Conservation (phyloP, 495 filamentous ascomycete genomes). For the Penicillium pulvis region DNA sequence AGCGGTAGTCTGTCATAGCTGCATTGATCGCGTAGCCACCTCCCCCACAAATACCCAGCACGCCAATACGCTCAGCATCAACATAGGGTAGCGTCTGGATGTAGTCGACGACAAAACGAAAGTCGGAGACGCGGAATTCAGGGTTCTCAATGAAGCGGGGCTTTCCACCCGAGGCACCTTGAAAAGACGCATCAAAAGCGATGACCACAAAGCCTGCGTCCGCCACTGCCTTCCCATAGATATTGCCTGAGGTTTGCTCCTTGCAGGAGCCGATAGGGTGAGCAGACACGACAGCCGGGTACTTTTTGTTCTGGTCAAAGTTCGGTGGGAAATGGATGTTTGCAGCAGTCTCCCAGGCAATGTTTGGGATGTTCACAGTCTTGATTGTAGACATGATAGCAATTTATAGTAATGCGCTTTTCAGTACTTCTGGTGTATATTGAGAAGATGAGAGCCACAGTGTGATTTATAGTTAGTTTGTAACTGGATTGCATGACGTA, state of each 20-base stretch:
- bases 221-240: conserved; percentile 33
- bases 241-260: conserved; percentile 37
- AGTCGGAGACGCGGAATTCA: conserved; percentile 34
- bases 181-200: conserved; percentile 38
- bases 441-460: too few relatives aligned
- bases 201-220: conserved; percentile 36
- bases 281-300: conserved; percentile 22
- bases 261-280: conserved; percentile 39
- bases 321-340: conserved; percentile 23
- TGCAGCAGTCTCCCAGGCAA: conserved; percentile 23
- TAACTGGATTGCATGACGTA: too few relatives aligned
- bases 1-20: conserved; percentile 36
- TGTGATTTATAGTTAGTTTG: too few relatives aligned
- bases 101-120: conserved; percentile 35
- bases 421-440: too few relatives aligned
- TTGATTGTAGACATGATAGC: conserved; percentile 14
- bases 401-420: neutral
- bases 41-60: conserved; percentile 39
- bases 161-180: conserved; percentile 33
- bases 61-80: conserved; percentile 34
- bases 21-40: conserved; percentile 37
- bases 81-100: conserved; percentile 32
- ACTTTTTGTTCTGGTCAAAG: conserved; percentile 21
- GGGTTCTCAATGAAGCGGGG: conserved; percentile 40
- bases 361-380: conserved; percentile 16